phyloP scores from a whole-genome alignment of 805 yeast genomes.

The Candida methanosorbosa region DNA sequence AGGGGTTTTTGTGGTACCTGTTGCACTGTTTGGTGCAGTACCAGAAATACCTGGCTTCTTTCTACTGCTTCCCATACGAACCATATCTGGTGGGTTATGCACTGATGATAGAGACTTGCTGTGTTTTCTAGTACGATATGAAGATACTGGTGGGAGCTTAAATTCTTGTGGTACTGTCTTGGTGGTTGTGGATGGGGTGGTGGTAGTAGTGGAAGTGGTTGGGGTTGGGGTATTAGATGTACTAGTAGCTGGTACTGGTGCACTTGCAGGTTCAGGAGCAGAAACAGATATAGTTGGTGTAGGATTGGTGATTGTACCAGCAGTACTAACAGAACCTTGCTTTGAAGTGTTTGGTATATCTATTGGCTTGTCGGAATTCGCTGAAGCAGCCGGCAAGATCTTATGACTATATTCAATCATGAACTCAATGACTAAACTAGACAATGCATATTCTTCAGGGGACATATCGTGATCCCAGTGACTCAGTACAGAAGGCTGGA shows the following conservation, averaged over 20 bases:
- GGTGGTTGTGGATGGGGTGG: background rate
- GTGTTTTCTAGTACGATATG: conserved; percentile 19
- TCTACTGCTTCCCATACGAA: conserved; percentile 18
- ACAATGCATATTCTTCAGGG: conserved; percentile 84
- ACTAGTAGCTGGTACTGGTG: conserved; percentile 1
- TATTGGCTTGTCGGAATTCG: background rate
- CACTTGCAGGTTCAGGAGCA: background rate
- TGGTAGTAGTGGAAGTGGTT: background rate
- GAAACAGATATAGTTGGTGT: background rate
- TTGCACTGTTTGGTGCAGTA: background rate
- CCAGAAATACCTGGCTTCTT: background rate
- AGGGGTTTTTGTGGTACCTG: no score
- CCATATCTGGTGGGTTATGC: conserved; percentile 31
- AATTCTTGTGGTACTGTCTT: background rate
- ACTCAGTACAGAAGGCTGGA: conserved; percentile 92
- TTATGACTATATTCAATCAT: conserved; percentile 79
- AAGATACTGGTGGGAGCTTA: conserved; percentile 9
- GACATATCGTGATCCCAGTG: conserved; percentile 91
- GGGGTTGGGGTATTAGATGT: background rate
- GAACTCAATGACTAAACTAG: conserved; percentile 81
- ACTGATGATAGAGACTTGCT: conserved; percentile 37
- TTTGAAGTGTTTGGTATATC: background rate
- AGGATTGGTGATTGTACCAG: background rate
- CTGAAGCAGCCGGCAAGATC: conserved; percentile 47
- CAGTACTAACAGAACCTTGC: background rate